phyloP scores from a whole-genome alignment of 2,329 filamentous ascomycete species.

The Alternaria alternata region DNA sequence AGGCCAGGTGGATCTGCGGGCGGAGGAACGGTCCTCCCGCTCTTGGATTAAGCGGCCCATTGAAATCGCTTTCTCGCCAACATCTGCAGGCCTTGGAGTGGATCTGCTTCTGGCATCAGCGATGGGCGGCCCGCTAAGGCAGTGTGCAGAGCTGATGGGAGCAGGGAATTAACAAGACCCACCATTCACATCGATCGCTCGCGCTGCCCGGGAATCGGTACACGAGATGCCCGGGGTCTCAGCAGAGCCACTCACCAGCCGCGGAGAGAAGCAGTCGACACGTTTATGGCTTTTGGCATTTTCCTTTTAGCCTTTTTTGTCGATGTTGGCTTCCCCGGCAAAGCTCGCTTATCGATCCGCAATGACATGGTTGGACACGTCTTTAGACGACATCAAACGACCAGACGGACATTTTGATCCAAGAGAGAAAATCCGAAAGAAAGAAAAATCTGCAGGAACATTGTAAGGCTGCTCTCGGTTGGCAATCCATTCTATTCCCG shows the following conservation, averaged over 20 bases:
- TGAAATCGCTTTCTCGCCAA: conserved; percentile 6
- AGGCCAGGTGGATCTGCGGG: conserved; percentile 8
- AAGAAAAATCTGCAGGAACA: not conserved
- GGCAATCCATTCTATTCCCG: not conserved
- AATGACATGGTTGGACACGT: not conserved
- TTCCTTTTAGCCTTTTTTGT: not conserved
- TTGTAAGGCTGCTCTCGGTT: not conserved
- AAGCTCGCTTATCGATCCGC: conserved; percentile 9
- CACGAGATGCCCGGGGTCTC: not conserved
- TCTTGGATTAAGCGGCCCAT: conserved; percentile 4
- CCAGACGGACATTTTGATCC: not conserved
- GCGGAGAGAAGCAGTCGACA: not conserved
- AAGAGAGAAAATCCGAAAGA: not conserved
- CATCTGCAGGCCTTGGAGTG: conserved; percentile 5
- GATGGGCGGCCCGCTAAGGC: conserved; percentile 9
- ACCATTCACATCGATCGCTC: conserved; percentile 1
- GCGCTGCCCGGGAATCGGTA: not conserved
- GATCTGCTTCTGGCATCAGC: conserved; percentile 15
- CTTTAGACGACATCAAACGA: not conserved
- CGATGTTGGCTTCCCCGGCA: not conserved
- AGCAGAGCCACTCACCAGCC: not conserved
- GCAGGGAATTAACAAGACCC: not conserved
- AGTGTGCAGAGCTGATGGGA: conserved; percentile 4
- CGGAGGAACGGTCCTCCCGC: conserved; percentile 16
- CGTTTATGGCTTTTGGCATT: not conserved